phyloP scores from a whole-genome alignment of 805 yeast species.

The Myxozyma neotropica region DNA sequence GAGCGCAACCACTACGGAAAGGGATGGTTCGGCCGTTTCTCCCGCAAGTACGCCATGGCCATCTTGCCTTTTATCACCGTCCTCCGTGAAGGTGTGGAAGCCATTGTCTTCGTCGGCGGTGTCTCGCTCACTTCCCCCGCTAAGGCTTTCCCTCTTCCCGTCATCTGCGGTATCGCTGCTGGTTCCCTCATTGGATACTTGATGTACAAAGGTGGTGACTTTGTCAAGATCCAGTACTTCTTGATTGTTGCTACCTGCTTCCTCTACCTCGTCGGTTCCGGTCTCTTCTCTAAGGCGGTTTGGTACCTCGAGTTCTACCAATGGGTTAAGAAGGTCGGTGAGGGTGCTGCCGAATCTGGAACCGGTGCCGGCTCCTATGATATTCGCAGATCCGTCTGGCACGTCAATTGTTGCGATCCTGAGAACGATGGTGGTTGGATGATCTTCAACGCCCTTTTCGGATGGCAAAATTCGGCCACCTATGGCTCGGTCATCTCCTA shows the following conservation, averaged over 20 bases:
- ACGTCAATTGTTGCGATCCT: slow-evolving; percentile 96
- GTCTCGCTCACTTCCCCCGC: slow-evolving; percentile 74
- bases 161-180: slow-evolving; percentile 77
- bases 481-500: slow-evolving; percentile 87
- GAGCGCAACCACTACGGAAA: slow-evolving; percentile 7
- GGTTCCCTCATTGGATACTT: slow-evolving; percentile 72
- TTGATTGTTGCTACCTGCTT: slow-evolving; percentile 84
- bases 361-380: slow-evolving; percentile 95
- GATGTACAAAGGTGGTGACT: slow-evolving; percentile 80
- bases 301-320: slow-evolving; percentile 81
- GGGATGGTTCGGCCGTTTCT: slow-evolving; percentile 51
- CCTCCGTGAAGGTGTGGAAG: slow-evolving; percentile 95
- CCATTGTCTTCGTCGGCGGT: slow-evolving; percentile 94
- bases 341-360: slow-evolving; percentile 93
- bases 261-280: slow-evolving; percentile 86
- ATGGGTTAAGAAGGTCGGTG: slow-evolving; percentile 74
- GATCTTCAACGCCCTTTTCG: slow-evolving; percentile 87
- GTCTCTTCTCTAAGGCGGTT: slow-evolving; percentile 87
- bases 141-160: slow-evolving; percentile 87
- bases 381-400: slow-evolving; percentile 81
- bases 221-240: slow-evolving; percentile 82
- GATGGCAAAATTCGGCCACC: slow-evolving; percentile 95
- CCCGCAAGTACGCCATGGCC: slow-evolving; percentile 83
- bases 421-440: slow-evolving; percentile 87
- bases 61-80: slow-evolving; percentile 87